A percentile compares a stretch with the other conserved stretches of the same genome.
Evolutionary conservation across 495 filamentous ascomycete genomes (phyloP).

Genomic region (Diplogelasinospora grovesii): DNA sequence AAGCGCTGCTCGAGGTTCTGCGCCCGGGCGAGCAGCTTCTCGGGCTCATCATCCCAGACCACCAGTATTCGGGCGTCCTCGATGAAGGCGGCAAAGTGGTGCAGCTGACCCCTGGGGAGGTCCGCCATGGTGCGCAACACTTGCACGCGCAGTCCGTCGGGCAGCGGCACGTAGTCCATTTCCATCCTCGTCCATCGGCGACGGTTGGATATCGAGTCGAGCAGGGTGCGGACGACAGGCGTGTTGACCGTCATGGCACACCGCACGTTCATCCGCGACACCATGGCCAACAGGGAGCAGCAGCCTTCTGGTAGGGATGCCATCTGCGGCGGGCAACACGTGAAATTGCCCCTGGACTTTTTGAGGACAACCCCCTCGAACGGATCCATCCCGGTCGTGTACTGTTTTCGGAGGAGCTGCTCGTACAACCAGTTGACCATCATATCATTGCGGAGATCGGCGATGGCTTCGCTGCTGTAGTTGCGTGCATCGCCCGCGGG

Average conservation of each 20-base stretch:
- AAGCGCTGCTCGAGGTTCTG: conserved; percentile 43
- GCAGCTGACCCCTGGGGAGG: conserved; percentile 51
- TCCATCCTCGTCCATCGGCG: conserved; percentile 23
- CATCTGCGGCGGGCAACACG: conserved; percentile 50
- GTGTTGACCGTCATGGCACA: conserved; percentile 28
- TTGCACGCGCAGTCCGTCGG: conserved; percentile 51
- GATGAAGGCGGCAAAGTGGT: conserved; percentile 65
- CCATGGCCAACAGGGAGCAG: conserved; percentile 46
- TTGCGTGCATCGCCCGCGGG: conserved; percentile 43
- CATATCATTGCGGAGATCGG: conserved; percentile 51
- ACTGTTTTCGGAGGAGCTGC: conserved; percentile 51
- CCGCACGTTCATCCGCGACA: conserved; percentile 50
- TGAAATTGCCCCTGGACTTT: conserved; percentile 45
- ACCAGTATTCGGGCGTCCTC: conserved; percentile 48
- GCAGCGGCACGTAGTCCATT: conserved; percentile 47
- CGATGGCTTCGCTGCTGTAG: conserved; percentile 29
- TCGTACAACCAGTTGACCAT: conserved; percentile 58
- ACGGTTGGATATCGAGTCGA: conserved; percentile 11
- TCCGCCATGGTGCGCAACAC: conserved; percentile 49
- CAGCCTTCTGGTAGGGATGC: conserved; percentile 34
- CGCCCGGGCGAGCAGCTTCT: conserved; percentile 44
- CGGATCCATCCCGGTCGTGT: conserved; percentile 43
- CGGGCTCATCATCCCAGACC: conserved; percentile 63
- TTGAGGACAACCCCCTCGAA: conserved; percentile 59
- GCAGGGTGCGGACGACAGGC: conserved; percentile 22